Percentiles rank a stretch among this genome's conserved stretches.
phyloP scores from a whole-genome alignment of 78 protist species.

The Tieghemostelium lacteum region DNA sequence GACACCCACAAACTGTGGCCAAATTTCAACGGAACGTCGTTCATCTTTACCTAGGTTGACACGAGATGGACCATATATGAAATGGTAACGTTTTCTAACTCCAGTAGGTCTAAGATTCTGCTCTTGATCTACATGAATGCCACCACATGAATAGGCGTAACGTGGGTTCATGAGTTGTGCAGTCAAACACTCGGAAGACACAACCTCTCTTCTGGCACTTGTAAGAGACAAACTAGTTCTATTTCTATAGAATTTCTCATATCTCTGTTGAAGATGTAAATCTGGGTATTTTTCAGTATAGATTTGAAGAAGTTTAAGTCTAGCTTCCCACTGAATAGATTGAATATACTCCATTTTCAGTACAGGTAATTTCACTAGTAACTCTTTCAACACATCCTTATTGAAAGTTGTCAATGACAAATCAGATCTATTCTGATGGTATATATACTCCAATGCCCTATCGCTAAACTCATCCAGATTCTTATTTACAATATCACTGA shows the following conservation, averaged over 20 bases:
- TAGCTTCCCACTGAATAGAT: conserved; percentile 28
- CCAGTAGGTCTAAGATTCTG: conserved; percentile 37
- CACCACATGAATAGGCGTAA: conserved; percentile 46
- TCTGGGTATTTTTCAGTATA: conserved; percentile 13
- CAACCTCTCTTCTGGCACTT: conserved; percentile 42
- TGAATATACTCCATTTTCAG: background rate
- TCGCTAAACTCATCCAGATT: background rate
- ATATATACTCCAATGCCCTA: background rate
- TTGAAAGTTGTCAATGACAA: background rate
- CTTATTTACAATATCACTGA: background rate
- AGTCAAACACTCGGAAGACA: background rate
- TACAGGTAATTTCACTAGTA: background rate
- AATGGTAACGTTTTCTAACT: conserved; percentile 52
- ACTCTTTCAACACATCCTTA: background rate
- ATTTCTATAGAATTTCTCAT: conserved; percentile 15
- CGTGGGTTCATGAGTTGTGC: conserved; percentile 32
- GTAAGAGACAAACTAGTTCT: conserved; percentile 19
- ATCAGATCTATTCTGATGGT: conserved; percentile 27
- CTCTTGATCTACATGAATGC: background rate
- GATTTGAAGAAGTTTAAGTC: background rate
- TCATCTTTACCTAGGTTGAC: conserved; percentile 78
- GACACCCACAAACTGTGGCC: conserved; percentile 85
- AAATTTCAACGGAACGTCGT: conserved; percentile 52
- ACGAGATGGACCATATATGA: conserved; percentile 73
- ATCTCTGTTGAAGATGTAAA: background rate